Evolutionary conservation across 805 yeast genomes (phyloP), one percentile per base, ranked within the genome.

Genomic region (Suhomyces xylopsoci): DNA sequence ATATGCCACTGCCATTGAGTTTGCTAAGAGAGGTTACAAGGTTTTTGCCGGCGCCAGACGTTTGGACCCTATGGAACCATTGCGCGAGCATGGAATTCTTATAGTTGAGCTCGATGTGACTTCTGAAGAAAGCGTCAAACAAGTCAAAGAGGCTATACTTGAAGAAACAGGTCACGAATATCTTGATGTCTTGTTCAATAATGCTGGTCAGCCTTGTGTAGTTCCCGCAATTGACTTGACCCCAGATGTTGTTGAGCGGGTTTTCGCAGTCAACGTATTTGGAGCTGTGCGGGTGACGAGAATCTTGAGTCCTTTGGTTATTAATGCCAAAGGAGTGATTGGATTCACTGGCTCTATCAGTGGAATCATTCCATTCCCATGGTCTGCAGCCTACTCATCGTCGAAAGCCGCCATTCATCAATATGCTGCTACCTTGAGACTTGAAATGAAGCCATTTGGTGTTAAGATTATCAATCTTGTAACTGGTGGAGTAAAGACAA

Each of bases 31-130:
- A 52, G 85, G 85, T 3, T 82, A 77, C 65, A 66, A 72, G 53
- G 90, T 88, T 0, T 87, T 81, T 62, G 92, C 92, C 0, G 84
- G 88, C 52, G 91, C 94, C 2, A 76, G 96, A 65, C 78, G 90
- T 58, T 60, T 81, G 30, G 84, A 76, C 47, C 81, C 81, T 3
- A 84, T 88, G 85, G 74, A 78, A 40, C 75, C 77, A 6, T 69
- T 85, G 53, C 56, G 62, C 7, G 62, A 74, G n/a, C 67, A 71
- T 46, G 79, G 81, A 0, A 70, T 85, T 3, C 68, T 64, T 24
- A 80, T 80, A 2, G 64, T 84, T 30, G 54, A 70, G 42, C 68
- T 87, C 51, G 96, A 88, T 60, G 88, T 88, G 24, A 66, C 86
- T 0, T 72, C 80, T 4, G 48, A 63, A 1, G 80, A 78, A 34